Percentiles rank a stretch among this genome's conserved stretches.
These are phyloP conservation scores for Inga oerstediana DNA, from an alignment of 306 rosid species.

Conservation along the genomic window DNA sequence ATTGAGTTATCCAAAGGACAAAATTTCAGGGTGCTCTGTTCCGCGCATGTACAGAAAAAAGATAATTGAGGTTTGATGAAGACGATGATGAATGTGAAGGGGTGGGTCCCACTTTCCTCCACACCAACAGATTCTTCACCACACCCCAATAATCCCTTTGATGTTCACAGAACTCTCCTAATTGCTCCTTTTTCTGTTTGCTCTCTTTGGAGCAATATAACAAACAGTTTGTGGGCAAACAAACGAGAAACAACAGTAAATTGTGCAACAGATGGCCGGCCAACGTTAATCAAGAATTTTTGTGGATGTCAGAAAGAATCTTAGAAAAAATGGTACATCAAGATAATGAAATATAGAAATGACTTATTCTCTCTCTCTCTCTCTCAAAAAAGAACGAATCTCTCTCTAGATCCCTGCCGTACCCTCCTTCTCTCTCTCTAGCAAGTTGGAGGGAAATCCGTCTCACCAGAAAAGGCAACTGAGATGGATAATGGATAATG, in stretches of 20 bases:
- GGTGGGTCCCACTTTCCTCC: slow-evolving; percentile 42
- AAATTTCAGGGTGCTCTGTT: slow-evolving; percentile 23
- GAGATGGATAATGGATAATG: slow-evolving; percentile 38
- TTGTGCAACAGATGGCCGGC: slow-evolving; percentile 47
- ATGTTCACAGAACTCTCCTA: slow-evolving; percentile 37
- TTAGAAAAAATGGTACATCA: neutral
- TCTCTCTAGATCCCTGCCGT: neutral
- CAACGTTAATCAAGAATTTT: slow-evolving; percentile 32
- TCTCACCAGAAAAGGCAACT: slow-evolving; percentile 47
- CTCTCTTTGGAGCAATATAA: slow-evolving; percentile 37
- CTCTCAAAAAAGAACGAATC: neutral
- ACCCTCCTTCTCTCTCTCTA: neutral
- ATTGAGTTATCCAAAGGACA: slow-evolving; percentile 36
- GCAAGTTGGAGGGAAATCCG: slow-evolving; percentile 48
- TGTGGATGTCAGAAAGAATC: slow-evolving; percentile 46
- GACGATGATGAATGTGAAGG: slow-evolving; percentile 53
- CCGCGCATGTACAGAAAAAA: slow-evolving; percentile 15
- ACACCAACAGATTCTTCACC: slow-evolving; percentile 55
- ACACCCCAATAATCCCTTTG: slow-evolving; percentile 49
- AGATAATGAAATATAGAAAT: neutral
- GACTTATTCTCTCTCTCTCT: neutral
- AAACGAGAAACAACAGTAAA: slow-evolving; percentile 24
- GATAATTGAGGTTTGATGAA: slow-evolving; percentile 48
- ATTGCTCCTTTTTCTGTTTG: neutral
- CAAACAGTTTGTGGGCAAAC: slow-evolving; percentile 43